Percentiles rank a stretch among this genome's conserved stretches.
These are phyloP conservation scores for Detonula confervacea DNA, from an alignment of 352 stramenopile genomes.

Conservation along the genomic window DNA sequence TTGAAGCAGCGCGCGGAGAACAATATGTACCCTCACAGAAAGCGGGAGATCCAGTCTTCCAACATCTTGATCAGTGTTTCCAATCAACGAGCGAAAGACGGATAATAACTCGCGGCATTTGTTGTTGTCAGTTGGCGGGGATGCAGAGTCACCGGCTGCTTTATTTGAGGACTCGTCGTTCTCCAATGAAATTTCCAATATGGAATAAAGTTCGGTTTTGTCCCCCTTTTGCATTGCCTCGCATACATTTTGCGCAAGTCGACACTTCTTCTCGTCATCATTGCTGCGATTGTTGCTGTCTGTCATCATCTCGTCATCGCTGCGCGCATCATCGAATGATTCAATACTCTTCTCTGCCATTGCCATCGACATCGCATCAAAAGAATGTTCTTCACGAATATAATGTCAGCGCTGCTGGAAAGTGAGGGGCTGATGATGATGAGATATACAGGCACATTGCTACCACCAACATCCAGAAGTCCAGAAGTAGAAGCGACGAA, in stretches of 20 bases:
- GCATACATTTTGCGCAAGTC: slow-evolving; percentile 12
- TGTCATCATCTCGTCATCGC: background rate
- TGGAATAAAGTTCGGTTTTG: slow-evolving; percentile 7
- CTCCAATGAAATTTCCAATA: slow-evolving; percentile 3
- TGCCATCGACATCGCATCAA: background rate
- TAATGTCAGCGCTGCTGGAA: too few species aligned
- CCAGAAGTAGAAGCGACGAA: too few species aligned
- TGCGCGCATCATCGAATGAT: background rate
- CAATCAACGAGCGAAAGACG: slow-evolving; percentile 24
- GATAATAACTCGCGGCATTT: slow-evolving; percentile 18
- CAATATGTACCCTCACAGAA: slow-evolving; percentile 22
- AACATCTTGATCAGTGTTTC: slow-evolving; percentile 1
- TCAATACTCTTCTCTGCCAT: too few species aligned
- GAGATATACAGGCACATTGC: too few species aligned
- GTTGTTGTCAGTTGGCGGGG: background rate
- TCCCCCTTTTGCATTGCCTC: slow-evolving; percentile 3
- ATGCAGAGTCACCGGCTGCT: background rate
- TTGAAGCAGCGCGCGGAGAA: slow-evolving; percentile 37
- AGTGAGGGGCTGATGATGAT: too few species aligned
- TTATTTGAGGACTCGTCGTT: slow-evolving; percentile 4
- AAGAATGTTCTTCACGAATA: too few species aligned
- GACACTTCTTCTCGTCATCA: too few species aligned
- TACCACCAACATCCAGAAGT: too few species aligned
- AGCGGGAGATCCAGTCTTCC: slow-evolving; percentile 11
- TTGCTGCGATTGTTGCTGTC: background rate